Evolutionary conservation across 305 asterid species (phyloP).

Genomic region (Petunia hybrid): DNA sequence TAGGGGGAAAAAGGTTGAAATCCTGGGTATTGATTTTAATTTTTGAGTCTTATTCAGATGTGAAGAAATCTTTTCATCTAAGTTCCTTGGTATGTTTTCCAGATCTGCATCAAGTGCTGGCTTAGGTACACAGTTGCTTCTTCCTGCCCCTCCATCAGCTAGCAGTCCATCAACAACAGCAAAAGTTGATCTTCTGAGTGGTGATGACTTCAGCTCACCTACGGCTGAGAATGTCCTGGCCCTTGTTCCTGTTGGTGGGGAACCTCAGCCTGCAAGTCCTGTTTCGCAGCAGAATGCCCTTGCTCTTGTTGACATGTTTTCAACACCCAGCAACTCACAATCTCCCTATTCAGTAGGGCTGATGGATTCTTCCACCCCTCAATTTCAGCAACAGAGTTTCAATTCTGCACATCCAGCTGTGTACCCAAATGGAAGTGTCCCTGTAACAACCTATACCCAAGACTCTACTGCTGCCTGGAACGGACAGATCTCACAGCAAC

Average conservation of each 20-base stretch:
- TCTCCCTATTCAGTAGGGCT: conserved; percentile 58
- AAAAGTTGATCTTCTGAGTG: conserved; percentile 90
- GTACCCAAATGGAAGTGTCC: conserved; percentile 66
- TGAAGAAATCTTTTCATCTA: not conserved
- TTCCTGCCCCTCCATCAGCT: conserved; percentile 65
- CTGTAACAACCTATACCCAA: conserved; percentile 63
- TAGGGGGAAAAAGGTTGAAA: not conserved
- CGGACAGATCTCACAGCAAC: conserved; percentile 69
- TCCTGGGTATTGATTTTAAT: not conserved
- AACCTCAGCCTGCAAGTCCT: conserved; percentile 73
- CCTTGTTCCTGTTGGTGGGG: conserved; percentile 80
- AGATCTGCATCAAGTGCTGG: conserved; percentile 72
- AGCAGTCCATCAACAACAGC: conserved; percentile 56
- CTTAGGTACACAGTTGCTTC: conserved; percentile 59
- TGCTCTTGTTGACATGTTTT: conserved; percentile 89
- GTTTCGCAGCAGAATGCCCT: conserved; percentile 86
- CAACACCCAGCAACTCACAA: conserved; percentile 53
- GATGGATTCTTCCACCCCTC: conserved; percentile 63
- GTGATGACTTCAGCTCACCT: conserved; percentile 80
- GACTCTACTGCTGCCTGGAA: conserved; percentile 72
- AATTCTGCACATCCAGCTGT: conserved; percentile 53
- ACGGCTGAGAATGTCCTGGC: conserved; percentile 63
- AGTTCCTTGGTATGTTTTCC: conserved; percentile 33
- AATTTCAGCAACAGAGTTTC: conserved; percentile 63
- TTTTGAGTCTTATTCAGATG: not conserved